phyloP scores from a whole-genome alignment of 2,329 filamentous ascomycete genomes.

The Corynespora cassiicola region DNA sequence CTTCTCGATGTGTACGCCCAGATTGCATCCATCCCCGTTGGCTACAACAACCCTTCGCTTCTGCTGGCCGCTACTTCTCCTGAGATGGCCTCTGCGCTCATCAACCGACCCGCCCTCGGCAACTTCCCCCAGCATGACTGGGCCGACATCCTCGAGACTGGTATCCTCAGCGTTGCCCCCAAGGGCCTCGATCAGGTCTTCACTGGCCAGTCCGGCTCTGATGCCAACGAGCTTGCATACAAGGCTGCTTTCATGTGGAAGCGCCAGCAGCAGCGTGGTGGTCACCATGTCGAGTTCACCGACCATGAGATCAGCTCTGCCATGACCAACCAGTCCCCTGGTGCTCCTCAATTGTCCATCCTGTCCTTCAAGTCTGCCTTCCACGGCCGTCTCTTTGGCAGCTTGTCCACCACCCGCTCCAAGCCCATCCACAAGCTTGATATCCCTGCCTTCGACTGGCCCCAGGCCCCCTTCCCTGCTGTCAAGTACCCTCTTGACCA shows the following conservation, averaged over 20 bases:
- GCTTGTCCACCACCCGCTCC: slow-evolving; percentile 85
- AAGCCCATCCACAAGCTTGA: slow-evolving; percentile 96
- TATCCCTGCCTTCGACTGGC: slow-evolving; percentile 95
- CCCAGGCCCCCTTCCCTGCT: slow-evolving; percentile 82
- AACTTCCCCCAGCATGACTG: slow-evolving; percentile 91
- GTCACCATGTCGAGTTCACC: slow-evolving; percentile 78
- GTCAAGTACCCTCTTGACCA: slow-evolving; percentile 88
- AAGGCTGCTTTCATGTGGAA: slow-evolving; percentile 96
- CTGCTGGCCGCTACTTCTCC: slow-evolving; percentile 73
- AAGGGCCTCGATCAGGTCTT: slow-evolving; percentile 88
- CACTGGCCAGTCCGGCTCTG: slow-evolving; percentile 86
- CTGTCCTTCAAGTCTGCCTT: slow-evolving; percentile 88
- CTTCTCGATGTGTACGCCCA: slow-evolving; percentile 84
- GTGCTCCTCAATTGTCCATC: slow-evolving; percentile 81
- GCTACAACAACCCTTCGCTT: slow-evolving; percentile 88
- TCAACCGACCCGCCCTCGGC: slow-evolving; percentile 88
- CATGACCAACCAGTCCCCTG: slow-evolving; percentile 84
- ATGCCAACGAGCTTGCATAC: slow-evolving; percentile 93
- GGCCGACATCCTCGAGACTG: slow-evolving; percentile 78
- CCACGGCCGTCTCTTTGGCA: slow-evolving; percentile 89
- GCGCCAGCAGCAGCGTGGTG: slow-evolving; percentile 80
- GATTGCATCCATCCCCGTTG: slow-evolving; percentile 90
- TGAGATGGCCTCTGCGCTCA: slow-evolving; percentile 79
- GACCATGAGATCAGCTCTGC: slow-evolving; percentile 73
- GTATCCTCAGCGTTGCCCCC: slow-evolving; percentile 82